These are phyloP conservation scores for Trypanosoma cruzi DNA, from an alignment of 208 protist genomes.

Conservation along the genomic window DNA sequence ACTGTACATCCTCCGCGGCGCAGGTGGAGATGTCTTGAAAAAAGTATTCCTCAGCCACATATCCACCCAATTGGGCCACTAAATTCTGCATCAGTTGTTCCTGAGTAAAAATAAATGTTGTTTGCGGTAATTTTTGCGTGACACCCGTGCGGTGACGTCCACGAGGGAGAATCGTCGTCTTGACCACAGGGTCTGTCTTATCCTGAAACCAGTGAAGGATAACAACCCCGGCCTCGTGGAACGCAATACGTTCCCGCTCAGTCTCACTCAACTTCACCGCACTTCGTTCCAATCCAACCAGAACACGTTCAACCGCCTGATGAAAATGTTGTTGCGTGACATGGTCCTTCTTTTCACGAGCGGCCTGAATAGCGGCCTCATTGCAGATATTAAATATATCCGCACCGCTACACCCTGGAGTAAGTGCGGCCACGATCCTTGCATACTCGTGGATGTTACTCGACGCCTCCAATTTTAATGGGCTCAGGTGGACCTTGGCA, in stretches of 20 bases:
- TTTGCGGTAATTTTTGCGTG: slow-evolving; percentile 83
- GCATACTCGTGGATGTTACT: slow-evolving; percentile 47
- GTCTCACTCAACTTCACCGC: slow-evolving; percentile 68
- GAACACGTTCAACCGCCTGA: slow-evolving; percentile 94
- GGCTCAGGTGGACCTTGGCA: slow-evolving; percentile 92
- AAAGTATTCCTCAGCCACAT: slow-evolving; percentile 95
- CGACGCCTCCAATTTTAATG: slow-evolving; percentile 77
- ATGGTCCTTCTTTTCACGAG: slow-evolving; percentile 63
- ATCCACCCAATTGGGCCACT: slow-evolving; percentile 88
- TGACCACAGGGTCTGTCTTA: slow-evolving; percentile 93
- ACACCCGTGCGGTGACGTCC: slow-evolving; percentile 74
- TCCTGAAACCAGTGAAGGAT: slow-evolving; percentile 92
- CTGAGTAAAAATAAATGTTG: slow-evolving; percentile 80
- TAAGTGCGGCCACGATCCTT: slow-evolving; percentile 75
- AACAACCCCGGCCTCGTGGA: slow-evolving; percentile 95
- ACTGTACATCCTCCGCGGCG: slow-evolving; percentile 85
- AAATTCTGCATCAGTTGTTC: slow-evolving; percentile 63
- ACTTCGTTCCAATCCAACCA: slow-evolving; percentile 96
- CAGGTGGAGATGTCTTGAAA: slow-evolving; percentile 93
- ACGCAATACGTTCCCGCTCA: slow-evolving; percentile 88
- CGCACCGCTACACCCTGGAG: slow-evolving; percentile 96
- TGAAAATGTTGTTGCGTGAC: slow-evolving; percentile 93
- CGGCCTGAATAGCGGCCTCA: slow-evolving; percentile 96
- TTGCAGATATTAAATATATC: slow-evolving; percentile 99
- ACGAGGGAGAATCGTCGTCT: slow-evolving; percentile 86